phyloP scores from a whole-genome alignment of 2,329 filamentous ascomycete species.

The Cercospora zeae-maydis region DNA sequence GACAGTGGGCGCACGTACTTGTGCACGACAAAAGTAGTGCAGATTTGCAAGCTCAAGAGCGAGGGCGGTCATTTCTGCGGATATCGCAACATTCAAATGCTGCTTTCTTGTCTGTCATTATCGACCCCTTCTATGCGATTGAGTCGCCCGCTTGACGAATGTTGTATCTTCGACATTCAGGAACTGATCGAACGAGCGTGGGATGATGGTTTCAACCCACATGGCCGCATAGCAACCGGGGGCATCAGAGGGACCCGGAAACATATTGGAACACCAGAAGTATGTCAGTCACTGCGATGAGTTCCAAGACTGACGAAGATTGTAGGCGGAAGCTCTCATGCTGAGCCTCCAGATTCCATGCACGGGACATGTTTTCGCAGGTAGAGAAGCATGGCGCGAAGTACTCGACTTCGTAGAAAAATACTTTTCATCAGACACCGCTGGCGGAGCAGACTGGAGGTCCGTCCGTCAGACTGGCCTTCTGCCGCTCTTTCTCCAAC shows the following conservation, averaged over 20 bases:
- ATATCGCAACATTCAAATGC: slow-evolving; percentile 92
- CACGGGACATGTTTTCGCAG: slow-evolving; percentile 51
- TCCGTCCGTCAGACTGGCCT: neutral
- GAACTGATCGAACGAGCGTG: slow-evolving; percentile 82
- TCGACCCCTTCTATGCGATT: slow-evolving; percentile 27
- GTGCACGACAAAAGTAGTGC: slow-evolving; percentile 68
- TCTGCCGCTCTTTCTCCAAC: slow-evolving; percentile 65
- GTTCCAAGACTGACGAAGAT: neutral
- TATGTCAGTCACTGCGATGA: neutral
- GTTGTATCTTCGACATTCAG: slow-evolving; percentile 72
- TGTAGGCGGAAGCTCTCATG: slow-evolving; percentile 72
- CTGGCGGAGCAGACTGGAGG: slow-evolving; percentile 51
- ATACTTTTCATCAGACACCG: slow-evolving; percentile 66
- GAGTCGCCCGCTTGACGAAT: slow-evolving; percentile 31
- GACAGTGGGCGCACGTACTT: slow-evolving; percentile 69
- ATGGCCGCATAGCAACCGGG: slow-evolving; percentile 74
- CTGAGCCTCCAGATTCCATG: slow-evolving; percentile 60
- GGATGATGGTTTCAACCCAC: slow-evolving; percentile 75
- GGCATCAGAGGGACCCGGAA: slow-evolving; percentile 83
- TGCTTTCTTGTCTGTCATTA: slow-evolving; percentile 40
- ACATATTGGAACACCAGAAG: slow-evolving; percentile 83
- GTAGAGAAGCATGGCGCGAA: slow-evolving; percentile 49
- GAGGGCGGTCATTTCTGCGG: slow-evolving; percentile 84
- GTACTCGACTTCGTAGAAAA: slow-evolving; percentile 63
- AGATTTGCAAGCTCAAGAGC: slow-evolving; percentile 72